Conservation (phyloP, 345 rosid species). For the Arabidopsis thaliana region DNA sequence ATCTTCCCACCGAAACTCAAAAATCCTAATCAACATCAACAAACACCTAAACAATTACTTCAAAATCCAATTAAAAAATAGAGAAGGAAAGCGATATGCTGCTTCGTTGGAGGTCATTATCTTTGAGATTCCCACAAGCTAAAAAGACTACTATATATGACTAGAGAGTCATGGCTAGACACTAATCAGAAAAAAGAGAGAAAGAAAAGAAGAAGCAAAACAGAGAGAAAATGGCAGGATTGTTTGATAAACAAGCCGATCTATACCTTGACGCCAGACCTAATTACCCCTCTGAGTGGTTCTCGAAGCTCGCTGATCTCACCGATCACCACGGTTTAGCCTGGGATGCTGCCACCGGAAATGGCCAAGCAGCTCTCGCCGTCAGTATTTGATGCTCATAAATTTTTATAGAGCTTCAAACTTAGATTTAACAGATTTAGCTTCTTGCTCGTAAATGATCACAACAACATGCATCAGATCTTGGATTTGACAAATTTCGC, state of each 20-base stretch:
- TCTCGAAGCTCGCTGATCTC: conserved; percentile 58
- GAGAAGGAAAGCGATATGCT: not conserved
- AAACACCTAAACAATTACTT: not conserved
- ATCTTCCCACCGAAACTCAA: conserved; percentile 8
- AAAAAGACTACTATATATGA: conserved; percentile 28
- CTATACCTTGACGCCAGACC: conserved; percentile 66
- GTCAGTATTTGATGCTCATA: conserved; percentile 41
- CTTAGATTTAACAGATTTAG: conserved; percentile 1
- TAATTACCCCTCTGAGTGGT: conserved; percentile 62
- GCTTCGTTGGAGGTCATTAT: conserved; percentile 17
- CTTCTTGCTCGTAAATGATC: not conserved
- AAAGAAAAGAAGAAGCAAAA: not conserved
- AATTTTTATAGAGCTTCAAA: conserved; percentile 20
- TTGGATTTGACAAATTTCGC: not conserved
- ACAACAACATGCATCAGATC: conserved; percentile 20
- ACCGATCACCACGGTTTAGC: conserved; percentile 58
- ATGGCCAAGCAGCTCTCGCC: conserved; percentile 71
- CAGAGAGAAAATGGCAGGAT: conserved; percentile 55
- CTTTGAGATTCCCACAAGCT: conserved; percentile 26
- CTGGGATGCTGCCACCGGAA: conserved; percentile 76
- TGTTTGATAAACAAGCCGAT: conserved; percentile 70
- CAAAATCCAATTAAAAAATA: not conserved
- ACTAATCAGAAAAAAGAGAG: not conserved
- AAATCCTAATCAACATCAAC: conserved; percentile 16
- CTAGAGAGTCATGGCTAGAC: not conserved